phyloP scores from a whole-genome alignment of 352 stramenopile species.

The Phytophthora quininea region DNA sequence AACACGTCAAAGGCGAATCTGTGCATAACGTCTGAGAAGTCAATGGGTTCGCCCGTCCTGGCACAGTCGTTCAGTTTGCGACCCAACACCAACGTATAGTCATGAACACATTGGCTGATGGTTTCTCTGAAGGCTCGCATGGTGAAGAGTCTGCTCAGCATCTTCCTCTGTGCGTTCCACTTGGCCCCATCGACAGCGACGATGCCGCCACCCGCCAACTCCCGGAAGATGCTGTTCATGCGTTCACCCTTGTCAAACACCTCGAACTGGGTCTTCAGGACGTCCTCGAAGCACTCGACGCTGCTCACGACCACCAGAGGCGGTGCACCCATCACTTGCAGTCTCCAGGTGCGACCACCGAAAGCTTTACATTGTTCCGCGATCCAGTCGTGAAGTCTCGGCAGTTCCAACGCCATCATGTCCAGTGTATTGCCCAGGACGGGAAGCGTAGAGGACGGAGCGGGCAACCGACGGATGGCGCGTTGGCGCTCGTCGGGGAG shows the following conservation, averaged over 20 bases:
- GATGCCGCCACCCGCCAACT: slow-evolving; percentile 65
- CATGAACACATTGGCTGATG: slow-evolving; percentile 44
- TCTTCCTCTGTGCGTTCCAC: slow-evolving; percentile 70
- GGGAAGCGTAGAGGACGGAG: slow-evolving; percentile 42
- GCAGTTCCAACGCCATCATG: slow-evolving; percentile 41
- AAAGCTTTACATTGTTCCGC: slow-evolving; percentile 45
- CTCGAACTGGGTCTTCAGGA: slow-evolving; percentile 65
- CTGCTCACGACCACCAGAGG: slow-evolving; percentile 47
- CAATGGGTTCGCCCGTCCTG: slow-evolving; percentile 19
- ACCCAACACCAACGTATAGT: slow-evolving; percentile 43
- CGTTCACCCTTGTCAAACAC: slow-evolving; percentile 68
- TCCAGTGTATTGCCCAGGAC: slow-evolving; percentile 56
- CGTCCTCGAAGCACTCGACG: slow-evolving; percentile 47
- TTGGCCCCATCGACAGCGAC: slow-evolving; percentile 51
- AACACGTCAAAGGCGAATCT: slow-evolving; percentile 66
- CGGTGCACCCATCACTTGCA: slow-evolving; percentile 40
- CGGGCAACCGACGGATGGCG: slow-evolving; percentile 32
- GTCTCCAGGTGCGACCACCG: slow-evolving; percentile 41
- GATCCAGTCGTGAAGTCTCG: slow-evolving; percentile 58
- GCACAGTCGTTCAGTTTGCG: slow-evolving; percentile 23
- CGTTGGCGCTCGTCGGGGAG: slow-evolving; percentile 30
- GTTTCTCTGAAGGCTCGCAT: slow-evolving; percentile 45
- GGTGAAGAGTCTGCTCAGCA: slow-evolving; percentile 83
- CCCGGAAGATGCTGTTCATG: slow-evolving; percentile 46
- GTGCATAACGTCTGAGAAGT: slow-evolving; percentile 49